These are phyloP conservation scores for Ceratobasidium sp. DNA, from an alignment of 1,284 basidiomycete genomes.

Conservation along the genomic window DNA sequence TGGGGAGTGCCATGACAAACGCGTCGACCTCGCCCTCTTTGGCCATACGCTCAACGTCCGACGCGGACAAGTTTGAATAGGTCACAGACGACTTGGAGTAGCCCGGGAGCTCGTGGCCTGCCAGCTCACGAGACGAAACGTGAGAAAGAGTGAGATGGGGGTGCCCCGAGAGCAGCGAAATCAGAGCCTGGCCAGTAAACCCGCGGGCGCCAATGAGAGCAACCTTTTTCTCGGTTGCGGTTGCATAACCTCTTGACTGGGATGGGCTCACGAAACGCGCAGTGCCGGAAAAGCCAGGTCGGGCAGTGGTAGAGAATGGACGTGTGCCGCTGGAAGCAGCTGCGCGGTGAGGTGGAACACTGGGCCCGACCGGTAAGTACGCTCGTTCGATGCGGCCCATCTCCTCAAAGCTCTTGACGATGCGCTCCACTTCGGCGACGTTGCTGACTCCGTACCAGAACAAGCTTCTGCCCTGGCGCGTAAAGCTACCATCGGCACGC, in stretches of 20 bases:
- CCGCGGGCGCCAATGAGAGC: conserved; percentile 95
- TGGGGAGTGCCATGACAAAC: conserved; percentile 98
- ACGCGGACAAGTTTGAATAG: conserved; percentile 79
- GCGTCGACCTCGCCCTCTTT: conserved; percentile 88
- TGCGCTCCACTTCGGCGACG: conserved; percentile 88
- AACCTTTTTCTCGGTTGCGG: conserved; percentile 80
- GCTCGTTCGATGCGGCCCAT: conserved; percentile 85
- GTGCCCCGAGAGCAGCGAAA: conserved; percentile 82
- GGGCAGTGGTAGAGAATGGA: conserved; percentile 77
- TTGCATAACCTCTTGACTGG: conserved; percentile 53
- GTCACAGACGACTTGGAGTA: conserved; percentile 81
- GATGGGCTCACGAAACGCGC: conserved; percentile 53
- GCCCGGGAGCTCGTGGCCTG: conserved; percentile 77
- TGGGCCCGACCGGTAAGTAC: conserved; percentile 90
- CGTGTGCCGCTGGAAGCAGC: conserved; percentile 52
- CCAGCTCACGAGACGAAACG: conserved; percentile 95
- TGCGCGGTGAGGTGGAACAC: conserved; percentile 67
- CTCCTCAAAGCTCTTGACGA: conserved; percentile 83
- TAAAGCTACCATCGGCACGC: conserved; percentile 96
- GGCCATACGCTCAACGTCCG: conserved; percentile 87
- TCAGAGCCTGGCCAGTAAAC: conserved; percentile 93
- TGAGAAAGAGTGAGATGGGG: conserved; percentile 89
- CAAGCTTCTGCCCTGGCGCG: conserved; percentile 87
- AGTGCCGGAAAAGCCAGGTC: conserved; percentile 53
- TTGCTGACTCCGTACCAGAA: conserved; percentile 99